Conservation (phyloP, 768 basidiomycete genomes). For the Inosperma sp. region DNA sequence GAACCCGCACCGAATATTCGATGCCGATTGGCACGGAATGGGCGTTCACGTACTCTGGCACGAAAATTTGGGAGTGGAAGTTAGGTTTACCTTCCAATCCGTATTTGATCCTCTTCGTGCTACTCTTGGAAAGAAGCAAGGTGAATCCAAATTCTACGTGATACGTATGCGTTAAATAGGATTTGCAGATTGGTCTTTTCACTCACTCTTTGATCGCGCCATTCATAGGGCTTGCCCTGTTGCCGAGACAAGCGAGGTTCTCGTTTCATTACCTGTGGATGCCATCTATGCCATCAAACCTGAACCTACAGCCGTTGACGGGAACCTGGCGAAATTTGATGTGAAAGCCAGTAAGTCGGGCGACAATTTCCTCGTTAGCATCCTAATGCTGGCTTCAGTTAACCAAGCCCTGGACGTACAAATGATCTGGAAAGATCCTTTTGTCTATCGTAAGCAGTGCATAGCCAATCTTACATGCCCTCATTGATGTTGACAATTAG, state of each 20-base stretch:
- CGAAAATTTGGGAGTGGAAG: conserved; percentile 52
- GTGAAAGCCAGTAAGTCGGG: conserved; percentile 38
- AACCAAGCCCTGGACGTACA: conserved; percentile 49
- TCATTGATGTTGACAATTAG: neutral
- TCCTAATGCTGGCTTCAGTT: conserved; percentile 25
- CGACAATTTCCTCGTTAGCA: conserved; percentile 12
- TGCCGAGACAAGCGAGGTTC: conserved; percentile 53
- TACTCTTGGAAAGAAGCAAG: conserved; percentile 48
- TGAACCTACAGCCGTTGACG: conserved; percentile 38
- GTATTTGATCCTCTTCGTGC: conserved; percentile 73
- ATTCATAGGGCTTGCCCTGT: conserved; percentile 68
- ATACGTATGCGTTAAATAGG: conserved; percentile 6
- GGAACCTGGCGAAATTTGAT: conserved; percentile 44
- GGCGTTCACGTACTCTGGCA: conserved; percentile 71
- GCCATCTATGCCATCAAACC: conserved; percentile 47
- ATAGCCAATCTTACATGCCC: no score
- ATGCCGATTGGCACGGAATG: conserved; percentile 90
- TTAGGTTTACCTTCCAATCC: conserved; percentile 65
- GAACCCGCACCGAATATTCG: conserved; percentile 82
- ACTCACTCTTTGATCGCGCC: conserved; percentile 59
- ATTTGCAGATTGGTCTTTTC: conserved; percentile 67
- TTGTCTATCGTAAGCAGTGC: conserved; percentile 53
- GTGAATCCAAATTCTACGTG: conserved; percentile 30
- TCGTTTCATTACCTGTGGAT: conserved; percentile 43
- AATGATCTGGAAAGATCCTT: conserved; percentile 55